These are phyloP conservation scores for Tricharina praecox DNA, from an alignment of 495 filamentous ascomycete species.

Conservation along the genomic window DNA sequence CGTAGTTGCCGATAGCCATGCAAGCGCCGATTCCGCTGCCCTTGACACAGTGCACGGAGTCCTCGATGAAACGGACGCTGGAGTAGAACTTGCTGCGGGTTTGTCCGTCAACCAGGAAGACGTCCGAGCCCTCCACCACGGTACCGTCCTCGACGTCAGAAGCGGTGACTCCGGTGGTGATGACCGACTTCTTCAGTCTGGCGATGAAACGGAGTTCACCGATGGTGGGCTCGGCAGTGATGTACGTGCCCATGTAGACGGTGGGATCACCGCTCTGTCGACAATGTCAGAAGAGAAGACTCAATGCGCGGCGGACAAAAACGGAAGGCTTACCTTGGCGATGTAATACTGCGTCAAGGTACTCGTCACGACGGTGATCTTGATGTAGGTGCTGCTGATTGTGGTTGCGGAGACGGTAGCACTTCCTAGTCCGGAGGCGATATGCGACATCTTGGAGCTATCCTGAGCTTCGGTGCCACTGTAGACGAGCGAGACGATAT, in stretches of 20 bases:
- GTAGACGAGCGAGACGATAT: slow-evolving; percentile 46
- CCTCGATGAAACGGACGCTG: slow-evolving; percentile 49
- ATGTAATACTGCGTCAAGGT: slow-evolving; percentile 49
- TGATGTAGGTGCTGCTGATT: slow-evolving; percentile 20
- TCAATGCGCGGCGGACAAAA: not conserved
- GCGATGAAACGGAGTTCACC: slow-evolving; percentile 51
- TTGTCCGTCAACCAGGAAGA: slow-evolving; percentile 43
- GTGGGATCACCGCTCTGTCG: slow-evolving; percentile 30
- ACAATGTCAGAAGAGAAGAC: not conserved
- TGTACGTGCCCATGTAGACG: slow-evolving; percentile 48
- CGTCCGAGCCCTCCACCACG: slow-evolving; percentile 44
- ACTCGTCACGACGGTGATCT: slow-evolving; percentile 42
- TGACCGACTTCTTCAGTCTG: slow-evolving; percentile 38
- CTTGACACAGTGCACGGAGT: slow-evolving; percentile 43
- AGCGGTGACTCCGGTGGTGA: slow-evolving; percentile 38
- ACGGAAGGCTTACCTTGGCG: slow-evolving; percentile 29
- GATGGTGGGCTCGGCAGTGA: slow-evolving; percentile 39
- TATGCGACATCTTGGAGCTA: slow-evolving; percentile 35
- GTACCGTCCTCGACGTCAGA: slow-evolving; percentile 36
- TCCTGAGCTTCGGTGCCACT: slow-evolving; percentile 43
- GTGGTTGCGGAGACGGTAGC: slow-evolving; percentile 39
- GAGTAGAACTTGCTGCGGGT: slow-evolving; percentile 56
- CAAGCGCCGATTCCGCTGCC: slow-evolving; percentile 33
- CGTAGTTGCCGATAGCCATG: slow-evolving; percentile 34
- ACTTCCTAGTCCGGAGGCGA: slow-evolving; percentile 44